Conservation (phyloP, 1,139 yeast species). For the Kodamaea suecica region DNA sequence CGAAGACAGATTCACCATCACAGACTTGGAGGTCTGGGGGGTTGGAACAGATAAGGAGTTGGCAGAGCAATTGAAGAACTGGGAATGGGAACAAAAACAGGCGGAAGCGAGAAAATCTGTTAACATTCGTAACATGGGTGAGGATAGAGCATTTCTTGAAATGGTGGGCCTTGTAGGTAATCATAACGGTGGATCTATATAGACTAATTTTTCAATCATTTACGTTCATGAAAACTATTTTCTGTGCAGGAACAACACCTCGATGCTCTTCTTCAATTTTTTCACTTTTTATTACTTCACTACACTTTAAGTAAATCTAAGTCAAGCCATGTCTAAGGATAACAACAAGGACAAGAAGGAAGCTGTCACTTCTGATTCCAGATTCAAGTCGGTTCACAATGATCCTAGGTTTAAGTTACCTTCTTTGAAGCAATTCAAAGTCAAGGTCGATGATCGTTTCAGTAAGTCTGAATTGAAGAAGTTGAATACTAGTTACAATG, state of each 20-base stretch:
- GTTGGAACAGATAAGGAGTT: constrained; percentile 75
- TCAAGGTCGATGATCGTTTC: constrained; percentile 85
- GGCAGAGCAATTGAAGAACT: constrained; percentile 67
- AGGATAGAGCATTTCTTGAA: constrained; percentile 81
- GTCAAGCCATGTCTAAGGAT: constrained; percentile 24
- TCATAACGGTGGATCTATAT: constrained; percentile 59
- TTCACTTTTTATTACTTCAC: neutral
- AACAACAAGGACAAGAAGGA: constrained; percentile 15
- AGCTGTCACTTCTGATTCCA: constrained; percentile 55
- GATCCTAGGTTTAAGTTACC: constrained; percentile 90
- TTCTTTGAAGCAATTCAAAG: constrained; percentile 64
- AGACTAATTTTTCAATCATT: neutral
- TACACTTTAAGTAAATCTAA: neutral
- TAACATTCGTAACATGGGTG: constrained; percentile 64
- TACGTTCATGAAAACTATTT: neutral
- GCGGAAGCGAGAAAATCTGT: constrained; percentile 74
- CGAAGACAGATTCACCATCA: constrained; percentile 70
- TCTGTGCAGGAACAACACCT: neutral
- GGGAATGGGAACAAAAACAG: constrained; percentile 93
- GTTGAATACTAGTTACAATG: constrained; percentile 48
- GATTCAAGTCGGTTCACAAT: constrained; percentile 75
- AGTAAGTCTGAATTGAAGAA: constrained; percentile 65
- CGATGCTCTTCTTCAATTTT: constrained; percentile 5
- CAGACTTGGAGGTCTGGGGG: constrained; percentile 89
- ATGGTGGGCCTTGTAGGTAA: constrained; percentile 89